Evolutionary conservation across 2,329 filamentous ascomycete species (phyloP).

Genomic region (Fusarium bactridioides): DNA sequence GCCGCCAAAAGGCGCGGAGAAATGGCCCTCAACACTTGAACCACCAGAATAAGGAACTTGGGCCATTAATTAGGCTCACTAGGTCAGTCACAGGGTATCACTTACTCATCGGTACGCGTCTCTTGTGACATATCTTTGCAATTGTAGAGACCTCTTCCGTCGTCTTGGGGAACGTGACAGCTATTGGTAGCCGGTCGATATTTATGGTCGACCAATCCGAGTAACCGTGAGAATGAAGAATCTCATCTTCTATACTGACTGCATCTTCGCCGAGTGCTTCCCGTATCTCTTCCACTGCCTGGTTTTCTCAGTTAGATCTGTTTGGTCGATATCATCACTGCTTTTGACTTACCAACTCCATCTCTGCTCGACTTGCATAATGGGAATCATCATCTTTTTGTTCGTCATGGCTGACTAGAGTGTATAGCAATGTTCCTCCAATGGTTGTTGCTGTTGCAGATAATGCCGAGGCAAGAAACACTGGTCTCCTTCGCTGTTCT

Average conservation of each 20-base stretch:
- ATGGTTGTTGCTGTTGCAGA: neutral
- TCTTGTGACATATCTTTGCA: slow-evolving; percentile 73
- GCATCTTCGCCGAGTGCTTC: slow-evolving; percentile 57
- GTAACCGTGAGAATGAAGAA: slow-evolving; percentile 69
- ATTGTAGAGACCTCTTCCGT: slow-evolving; percentile 68
- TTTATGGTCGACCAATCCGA: slow-evolving; percentile 72
- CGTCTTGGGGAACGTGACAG: slow-evolving; percentile 68
- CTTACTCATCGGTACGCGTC: slow-evolving; percentile 75
- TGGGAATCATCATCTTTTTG: rapidly evolving
- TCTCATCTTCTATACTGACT: slow-evolving; percentile 68
- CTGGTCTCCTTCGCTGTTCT: neutral
- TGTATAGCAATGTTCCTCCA: neutral
- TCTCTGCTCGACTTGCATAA: neutral
- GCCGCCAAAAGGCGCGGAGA: slow-evolving; percentile 84
- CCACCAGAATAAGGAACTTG: slow-evolving; percentile 81
- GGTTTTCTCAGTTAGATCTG: rapidly evolving
- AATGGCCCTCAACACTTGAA: slow-evolving; percentile 87
- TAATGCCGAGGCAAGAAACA: neutral
- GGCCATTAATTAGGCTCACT: neutral
- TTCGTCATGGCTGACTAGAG: neutral
- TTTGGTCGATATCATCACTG: rapidly evolving
- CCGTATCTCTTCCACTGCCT: slow-evolving; percentile 66
- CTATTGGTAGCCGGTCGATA: slow-evolving; percentile 66
- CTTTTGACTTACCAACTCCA: neutral
- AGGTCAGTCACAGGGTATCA: rapidly evolving